Evolutionary conservation across 345 rosid genomes (phyloP).

Genomic region (Gossypium mustelinum): DNA sequence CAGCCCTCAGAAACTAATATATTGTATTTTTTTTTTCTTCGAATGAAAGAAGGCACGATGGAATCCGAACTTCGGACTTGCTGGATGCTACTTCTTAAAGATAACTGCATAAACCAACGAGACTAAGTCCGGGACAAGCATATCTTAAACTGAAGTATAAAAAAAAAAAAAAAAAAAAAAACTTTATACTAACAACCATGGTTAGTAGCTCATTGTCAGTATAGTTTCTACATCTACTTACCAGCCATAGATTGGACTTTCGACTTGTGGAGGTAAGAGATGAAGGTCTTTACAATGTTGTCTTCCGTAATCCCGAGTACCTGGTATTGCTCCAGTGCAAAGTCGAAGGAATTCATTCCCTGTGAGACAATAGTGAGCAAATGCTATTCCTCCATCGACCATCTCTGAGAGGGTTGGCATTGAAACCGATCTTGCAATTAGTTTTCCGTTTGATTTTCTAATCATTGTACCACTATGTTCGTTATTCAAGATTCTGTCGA

Average conservation of each 20-base stretch:
- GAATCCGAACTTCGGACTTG: not conserved
- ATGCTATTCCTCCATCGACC: constrained; percentile 88
- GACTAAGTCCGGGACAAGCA: not conserved
- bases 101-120: not conserved
- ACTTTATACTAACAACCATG: constrained; percentile 15
- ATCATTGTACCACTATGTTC: constrained; percentile 13
- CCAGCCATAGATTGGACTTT: constrained; percentile 79
- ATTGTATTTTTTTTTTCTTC: not conserved
- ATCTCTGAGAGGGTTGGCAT: constrained; percentile 54
- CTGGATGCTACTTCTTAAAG: not conserved
- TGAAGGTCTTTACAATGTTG: constrained; percentile 85
- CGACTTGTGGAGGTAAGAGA: constrained; percentile 78
- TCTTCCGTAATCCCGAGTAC: constrained; percentile 66
- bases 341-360: constrained; percentile 84
- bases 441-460: constrained; percentile 24
- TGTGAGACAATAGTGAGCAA: constrained; percentile 78
- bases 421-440: constrained; percentile 43
- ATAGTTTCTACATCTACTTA: constrained; percentile 19
- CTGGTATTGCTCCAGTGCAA: constrained; percentile 88
- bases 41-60: not conserved
- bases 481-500: constrained; percentile 48
- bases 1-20: not conserved
- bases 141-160: not conserved
- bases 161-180: constrained; percentile 3
- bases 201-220: not conserved